These are phyloP conservation scores for Penicillium angulare DNA, from an alignment of 495 filamentous ascomycete species.

Conservation along the genomic window DNA sequence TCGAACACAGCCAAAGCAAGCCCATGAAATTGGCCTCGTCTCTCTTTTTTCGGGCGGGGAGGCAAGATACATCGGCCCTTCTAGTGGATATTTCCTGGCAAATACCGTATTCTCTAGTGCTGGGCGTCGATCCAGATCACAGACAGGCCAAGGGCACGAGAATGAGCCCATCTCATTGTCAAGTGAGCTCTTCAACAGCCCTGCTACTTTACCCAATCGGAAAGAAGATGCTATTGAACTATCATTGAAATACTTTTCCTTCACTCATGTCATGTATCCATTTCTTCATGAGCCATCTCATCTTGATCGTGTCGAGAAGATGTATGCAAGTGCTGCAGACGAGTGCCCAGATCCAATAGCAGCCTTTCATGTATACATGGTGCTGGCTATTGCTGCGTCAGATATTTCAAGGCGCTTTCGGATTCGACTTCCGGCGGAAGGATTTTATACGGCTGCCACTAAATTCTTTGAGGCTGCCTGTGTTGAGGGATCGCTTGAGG, in stretches of 20 bases:
- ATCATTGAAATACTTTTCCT: slow-evolving; percentile 41
- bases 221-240: slow-evolving; percentile 37
- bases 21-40: slow-evolving; percentile 40
- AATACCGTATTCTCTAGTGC: slow-evolving; percentile 40
- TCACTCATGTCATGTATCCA: slow-evolving; percentile 41
- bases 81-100: slow-evolving; percentile 43
- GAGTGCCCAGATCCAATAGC: slow-evolving; percentile 13
- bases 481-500: slow-evolving; percentile 36
- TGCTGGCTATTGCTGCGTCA: slow-evolving; percentile 43
- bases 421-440: slow-evolving; percentile 40
- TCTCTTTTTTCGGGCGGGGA: slow-evolving; percentile 35
- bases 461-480: slow-evolving; percentile 36
- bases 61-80: slow-evolving; percentile 40
- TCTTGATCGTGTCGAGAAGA: slow-evolving; percentile 27
- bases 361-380: slow-evolving; percentile 46
- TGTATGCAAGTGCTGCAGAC: slow-evolving; percentile 26
- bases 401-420: slow-evolving; percentile 40
- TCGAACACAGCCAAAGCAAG: slow-evolving; percentile 23
- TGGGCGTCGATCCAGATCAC: slow-evolving; percentile 24
- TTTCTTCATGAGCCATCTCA: slow-evolving; percentile 44
- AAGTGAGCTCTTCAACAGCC: slow-evolving; percentile 34
- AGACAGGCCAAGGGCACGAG: not conserved
- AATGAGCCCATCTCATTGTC: slow-evolving; percentile 20
- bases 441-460: slow-evolving; percentile 45
- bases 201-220: slow-evolving; percentile 31